Percentiles rank a stretch among this genome's conserved stretches.
Evolutionary conservation across 805 yeast genomes (phyloP).

Genomic region (Candida silvatica): DNA sequence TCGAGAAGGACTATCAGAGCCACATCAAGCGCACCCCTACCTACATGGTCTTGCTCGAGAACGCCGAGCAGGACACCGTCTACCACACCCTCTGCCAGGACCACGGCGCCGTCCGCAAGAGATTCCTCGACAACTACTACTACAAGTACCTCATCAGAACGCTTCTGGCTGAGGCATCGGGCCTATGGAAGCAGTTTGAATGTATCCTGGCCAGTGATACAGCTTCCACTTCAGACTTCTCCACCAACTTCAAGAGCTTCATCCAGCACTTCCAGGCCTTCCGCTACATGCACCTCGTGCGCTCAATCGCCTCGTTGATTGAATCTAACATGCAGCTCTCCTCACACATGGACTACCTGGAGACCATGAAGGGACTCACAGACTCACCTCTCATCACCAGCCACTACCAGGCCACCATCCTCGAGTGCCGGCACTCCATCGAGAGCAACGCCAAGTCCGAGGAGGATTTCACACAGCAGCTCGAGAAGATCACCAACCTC

Average conservation of each 20-base stretch:
- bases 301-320: constrained; percentile 1
- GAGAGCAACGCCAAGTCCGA: neutral
- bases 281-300: neutral
- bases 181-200: neutral
- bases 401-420: constrained; percentile 1
- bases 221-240: neutral
- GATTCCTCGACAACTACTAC: constrained; percentile 2
- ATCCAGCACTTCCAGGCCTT: neutral
- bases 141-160: neutral
- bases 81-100: neutral
- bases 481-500: neutral
- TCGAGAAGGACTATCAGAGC: neutral
- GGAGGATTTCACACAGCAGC: neutral
- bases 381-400: neutral
- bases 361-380: neutral
- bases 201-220: neutral
- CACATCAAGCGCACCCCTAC: neutral
- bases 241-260: neutral
- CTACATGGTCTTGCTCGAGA: neutral
- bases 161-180: neutral
- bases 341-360: neutral
- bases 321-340: neutral
- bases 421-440: neutral
- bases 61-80: neutral
- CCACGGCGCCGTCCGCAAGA: neutral